Evolutionary conservation across 768 basidiomycete genomes (phyloP).

Genomic region (Suillus occidentalis): DNA sequence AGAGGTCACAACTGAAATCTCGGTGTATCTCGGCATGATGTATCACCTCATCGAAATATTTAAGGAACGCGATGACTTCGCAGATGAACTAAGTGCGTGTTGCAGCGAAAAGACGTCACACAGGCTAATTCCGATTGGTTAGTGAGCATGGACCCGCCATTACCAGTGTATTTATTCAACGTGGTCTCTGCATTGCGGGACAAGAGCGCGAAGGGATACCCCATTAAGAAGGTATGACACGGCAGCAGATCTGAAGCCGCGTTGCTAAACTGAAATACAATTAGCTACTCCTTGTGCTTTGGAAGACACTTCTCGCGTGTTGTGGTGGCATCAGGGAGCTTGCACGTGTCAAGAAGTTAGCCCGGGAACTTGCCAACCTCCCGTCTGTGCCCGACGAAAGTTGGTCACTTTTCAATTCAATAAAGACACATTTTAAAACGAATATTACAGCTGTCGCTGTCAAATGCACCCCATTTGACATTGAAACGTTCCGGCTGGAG

Average conservation of each 20-base stretch:
- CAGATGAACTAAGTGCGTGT: constrained; percentile 90
- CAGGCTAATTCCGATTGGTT: constrained; percentile 12
- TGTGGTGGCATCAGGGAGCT: constrained; percentile 92
- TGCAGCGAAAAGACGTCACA: neutral
- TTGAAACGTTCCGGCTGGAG: constrained; percentile 86
- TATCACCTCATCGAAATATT: constrained; percentile 95
- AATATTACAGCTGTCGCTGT: constrained; percentile 55
- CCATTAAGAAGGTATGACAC: constrained; percentile 84
- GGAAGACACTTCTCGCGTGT: constrained; percentile 92
- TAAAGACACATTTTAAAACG: neutral
- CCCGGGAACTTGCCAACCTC: constrained; percentile 83
- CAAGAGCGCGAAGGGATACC: constrained; percentile 92
- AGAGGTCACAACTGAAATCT: constrained; percentile 89
- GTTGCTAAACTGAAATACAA: neutral
- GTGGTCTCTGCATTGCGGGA: constrained; percentile 89
- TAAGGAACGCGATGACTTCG: constrained; percentile 91
- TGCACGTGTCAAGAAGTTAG: constrained; percentile 75
- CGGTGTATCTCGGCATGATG: constrained; percentile 91
- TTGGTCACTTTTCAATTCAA: constrained; percentile 24
- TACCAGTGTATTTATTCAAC: constrained; percentile 90
- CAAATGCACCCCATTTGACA: constrained; percentile 90
- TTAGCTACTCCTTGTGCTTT: constrained; percentile 88
- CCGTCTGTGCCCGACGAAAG: constrained; percentile 51
- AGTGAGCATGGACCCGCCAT: constrained; percentile 96
- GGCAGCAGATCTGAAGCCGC: neutral